Conservation (phyloP, 169 alveolate genomes). For the Plasmodium knowlesi region DNA sequence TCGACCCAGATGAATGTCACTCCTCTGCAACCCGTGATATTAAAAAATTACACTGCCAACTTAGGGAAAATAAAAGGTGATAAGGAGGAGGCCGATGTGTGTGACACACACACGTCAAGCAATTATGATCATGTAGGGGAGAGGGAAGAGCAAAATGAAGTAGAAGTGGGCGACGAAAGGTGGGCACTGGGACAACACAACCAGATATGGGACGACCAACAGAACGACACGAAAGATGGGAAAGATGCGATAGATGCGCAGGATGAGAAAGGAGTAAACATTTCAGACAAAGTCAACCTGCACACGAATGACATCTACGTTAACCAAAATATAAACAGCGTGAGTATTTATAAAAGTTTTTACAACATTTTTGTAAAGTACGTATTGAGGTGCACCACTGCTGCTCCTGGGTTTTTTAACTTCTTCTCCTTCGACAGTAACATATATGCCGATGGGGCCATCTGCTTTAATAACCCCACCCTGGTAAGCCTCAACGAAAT, state of each 20-base stretch:
- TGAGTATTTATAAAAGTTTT: constrained; percentile 76
- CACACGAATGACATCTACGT: constrained; percentile 46
- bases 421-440: constrained; percentile 82
- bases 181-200: background rate
- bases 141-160: background rate
- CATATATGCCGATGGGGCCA: constrained; percentile 88
- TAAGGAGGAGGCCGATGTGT: background rate
- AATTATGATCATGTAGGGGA: background rate
- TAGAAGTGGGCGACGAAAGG: background rate
- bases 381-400: constrained; percentile 90
- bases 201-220: background rate
- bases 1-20: constrained; percentile 81
- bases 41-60: constrained; percentile 80
- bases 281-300: background rate
- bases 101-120: background rate
- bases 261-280: background rate
- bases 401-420: constrained; percentile 90
- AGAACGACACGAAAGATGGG: background rate
- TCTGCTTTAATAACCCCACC: constrained; percentile 89
- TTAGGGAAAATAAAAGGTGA: constrained; percentile 6
- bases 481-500: constrained; percentile 88
- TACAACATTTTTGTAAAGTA: constrained; percentile 77
- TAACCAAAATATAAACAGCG: constrained; percentile 17
- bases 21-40: constrained; percentile 85
- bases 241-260: background rate